Percentiles rank a stretch among this genome's conserved stretches.
phyloP scores from a whole-genome alignment of 2,329 filamentous ascomycete genomes.

The Fusarium redolens region DNA sequence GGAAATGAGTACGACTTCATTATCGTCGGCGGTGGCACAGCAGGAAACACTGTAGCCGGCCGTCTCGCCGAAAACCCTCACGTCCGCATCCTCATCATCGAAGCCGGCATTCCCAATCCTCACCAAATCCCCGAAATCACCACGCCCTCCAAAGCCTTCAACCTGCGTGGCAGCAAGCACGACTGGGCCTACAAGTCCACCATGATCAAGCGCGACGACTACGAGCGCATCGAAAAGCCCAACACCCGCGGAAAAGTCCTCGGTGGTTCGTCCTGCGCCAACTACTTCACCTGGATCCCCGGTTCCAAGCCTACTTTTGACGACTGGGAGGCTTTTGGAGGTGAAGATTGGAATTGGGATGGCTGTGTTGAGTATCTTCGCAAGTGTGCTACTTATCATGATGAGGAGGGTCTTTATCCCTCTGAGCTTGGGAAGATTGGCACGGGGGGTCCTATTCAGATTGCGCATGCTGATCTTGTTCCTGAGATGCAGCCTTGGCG shows the following conservation, averaged over 20 bases:
- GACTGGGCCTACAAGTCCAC: conserved; percentile 73
- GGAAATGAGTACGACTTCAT: conserved; percentile 10
- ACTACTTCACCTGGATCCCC: conserved; percentile 74
- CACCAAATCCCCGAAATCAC: conserved; percentile 62
- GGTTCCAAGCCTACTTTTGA: conserved; percentile 70
- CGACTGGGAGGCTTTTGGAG: conserved; percentile 77
- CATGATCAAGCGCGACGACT: conserved; percentile 68
- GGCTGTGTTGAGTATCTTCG: conserved; percentile 61
- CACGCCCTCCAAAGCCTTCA: conserved; percentile 64
- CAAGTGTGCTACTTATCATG: conserved; percentile 66
- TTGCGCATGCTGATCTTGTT: conserved; percentile 66
- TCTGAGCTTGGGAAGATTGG: conserved; percentile 63
- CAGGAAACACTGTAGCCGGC: conserved; percentile 51
- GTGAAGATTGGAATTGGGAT: conserved; percentile 71
- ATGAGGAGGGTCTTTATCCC: conserved; percentile 60
- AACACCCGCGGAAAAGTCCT: conserved; percentile 71
- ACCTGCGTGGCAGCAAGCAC: conserved; percentile 64
- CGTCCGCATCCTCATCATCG: conserved; percentile 59
- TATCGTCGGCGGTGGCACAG: conserved; percentile 45
- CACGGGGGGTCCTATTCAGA: conserved; percentile 61
- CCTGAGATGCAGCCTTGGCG: conserved; percentile 64
- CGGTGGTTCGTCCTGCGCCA: conserved; percentile 67
- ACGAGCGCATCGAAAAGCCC: conserved; percentile 70
- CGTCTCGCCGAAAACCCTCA: conserved; percentile 51
- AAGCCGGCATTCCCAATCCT: conserved; percentile 62